A percentile compares a stretch with the other conserved stretches of the same genome.
Conservation (phyloP, 345 rosid species). For the Hibiscus mutabilis region DNA sequence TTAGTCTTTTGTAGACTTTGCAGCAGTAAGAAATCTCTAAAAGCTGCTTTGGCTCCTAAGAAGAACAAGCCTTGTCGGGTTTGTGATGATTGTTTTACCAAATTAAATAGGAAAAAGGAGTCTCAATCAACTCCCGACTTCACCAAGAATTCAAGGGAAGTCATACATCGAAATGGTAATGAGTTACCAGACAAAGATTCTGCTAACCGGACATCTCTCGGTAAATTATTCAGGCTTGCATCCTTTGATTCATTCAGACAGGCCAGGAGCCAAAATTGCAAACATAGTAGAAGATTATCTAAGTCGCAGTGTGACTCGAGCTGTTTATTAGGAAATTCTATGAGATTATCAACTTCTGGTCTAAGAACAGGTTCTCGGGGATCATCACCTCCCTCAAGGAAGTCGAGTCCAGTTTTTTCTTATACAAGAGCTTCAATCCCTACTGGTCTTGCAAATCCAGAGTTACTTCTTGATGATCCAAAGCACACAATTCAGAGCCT, state of each 20-base stretch:
- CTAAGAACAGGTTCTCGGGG: conserved; percentile 39
- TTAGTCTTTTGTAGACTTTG: conserved; percentile 50
- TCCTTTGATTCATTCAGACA: conserved; percentile 46
- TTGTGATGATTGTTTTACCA: conserved; percentile 49
- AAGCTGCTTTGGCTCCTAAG: conserved; percentile 65
- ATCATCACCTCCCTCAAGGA: conserved; percentile 37
- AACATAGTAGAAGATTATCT: conserved; percentile 35
- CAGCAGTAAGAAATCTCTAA: conserved; percentile 46
- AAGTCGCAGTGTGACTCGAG: conserved; percentile 26
- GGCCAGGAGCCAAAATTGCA: conserved; percentile 26
- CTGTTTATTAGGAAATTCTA: conserved; percentile 30
- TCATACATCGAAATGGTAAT: conserved; percentile 27
- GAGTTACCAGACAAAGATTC: conserved; percentile 32
- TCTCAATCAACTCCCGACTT: conserved; percentile 20
- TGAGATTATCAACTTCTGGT: conserved; percentile 27
- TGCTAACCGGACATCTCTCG: conserved; percentile 20
- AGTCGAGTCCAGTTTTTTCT: conserved; percentile 45
- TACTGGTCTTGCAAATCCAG: conserved; percentile 31
- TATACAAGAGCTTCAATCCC: conserved; percentile 32
- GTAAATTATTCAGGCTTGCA: conserved; percentile 31
- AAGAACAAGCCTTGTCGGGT: conserved; percentile 54
- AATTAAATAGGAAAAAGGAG: conserved; percentile 37
- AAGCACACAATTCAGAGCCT: conserved; percentile 35
- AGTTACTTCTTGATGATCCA: conserved; percentile 32
- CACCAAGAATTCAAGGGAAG: conserved; percentile 33